phyloP scores from a whole-genome alignment of 1,139 yeast genomes.

The Arxiozyma bovina region DNA sequence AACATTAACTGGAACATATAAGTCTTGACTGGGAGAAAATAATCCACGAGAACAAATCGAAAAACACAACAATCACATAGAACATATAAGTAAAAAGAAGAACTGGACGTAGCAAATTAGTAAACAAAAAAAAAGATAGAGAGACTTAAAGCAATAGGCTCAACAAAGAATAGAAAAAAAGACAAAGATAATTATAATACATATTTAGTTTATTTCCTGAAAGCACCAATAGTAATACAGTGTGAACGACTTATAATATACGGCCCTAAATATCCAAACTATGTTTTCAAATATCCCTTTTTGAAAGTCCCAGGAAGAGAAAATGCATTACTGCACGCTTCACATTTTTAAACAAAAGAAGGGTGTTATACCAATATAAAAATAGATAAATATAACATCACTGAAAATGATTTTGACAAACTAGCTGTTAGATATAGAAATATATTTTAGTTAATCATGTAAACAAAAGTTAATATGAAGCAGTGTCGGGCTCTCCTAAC shows the following conservation, averaged over 20 bases:
- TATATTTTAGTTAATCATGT: not conserved
- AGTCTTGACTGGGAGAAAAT: constrained; percentile 1
- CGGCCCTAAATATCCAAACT: not conserved
- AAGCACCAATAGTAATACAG: not conserved
- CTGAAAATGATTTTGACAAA: not conserved
- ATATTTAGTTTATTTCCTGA: no score
- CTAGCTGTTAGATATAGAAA: not conserved
- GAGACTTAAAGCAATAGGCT: no score
- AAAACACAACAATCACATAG: not conserved
- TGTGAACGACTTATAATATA: not conserved
- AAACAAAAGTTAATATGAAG: not conserved
- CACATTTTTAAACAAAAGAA: not conserved
- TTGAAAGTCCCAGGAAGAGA: constrained; percentile 12
- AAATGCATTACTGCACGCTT: constrained; percentile 15
- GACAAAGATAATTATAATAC: not conserved
- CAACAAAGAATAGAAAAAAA: not conserved
- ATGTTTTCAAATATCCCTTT: not conserved
- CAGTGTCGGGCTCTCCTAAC: constrained; percentile 14
- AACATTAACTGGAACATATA: not conserved
- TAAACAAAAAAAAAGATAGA: no score
- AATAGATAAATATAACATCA: not conserved
- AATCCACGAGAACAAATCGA: not conserved
- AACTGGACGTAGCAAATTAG: not conserved
- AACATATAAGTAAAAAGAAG: not conserved
- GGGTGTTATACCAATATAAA: not conserved